A percentile compares a stretch with the other conserved stretches of the same genome.
These are phyloP conservation scores for Alternaria atra DNA, from an alignment of 2,329 filamentous ascomycete species.

Conservation along the genomic window DNA sequence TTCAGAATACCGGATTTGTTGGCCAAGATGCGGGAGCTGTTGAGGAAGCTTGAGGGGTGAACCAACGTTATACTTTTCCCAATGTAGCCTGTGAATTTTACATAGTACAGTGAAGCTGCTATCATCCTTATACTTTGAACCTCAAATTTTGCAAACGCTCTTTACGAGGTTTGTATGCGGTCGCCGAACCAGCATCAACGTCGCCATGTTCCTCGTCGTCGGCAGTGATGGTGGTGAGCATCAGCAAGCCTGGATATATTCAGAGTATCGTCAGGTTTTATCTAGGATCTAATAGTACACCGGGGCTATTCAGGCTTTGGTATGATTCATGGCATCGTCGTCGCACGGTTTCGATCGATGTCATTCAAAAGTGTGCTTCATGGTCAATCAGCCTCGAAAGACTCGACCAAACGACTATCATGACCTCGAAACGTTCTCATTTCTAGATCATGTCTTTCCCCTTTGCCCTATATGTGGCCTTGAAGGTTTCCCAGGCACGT, in stretches of 20 bases:
- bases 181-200: not conserved
- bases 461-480: too few species aligned
- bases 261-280: not conserved
- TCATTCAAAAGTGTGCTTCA: not conserved
- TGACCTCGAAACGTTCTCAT: not conserved
- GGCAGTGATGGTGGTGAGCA: not conserved
- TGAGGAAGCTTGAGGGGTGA: slow-evolving; percentile 22
- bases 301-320: too few species aligned
- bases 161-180: too few species aligned
- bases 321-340: not conserved
- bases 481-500: not conserved
- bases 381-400: not conserved
- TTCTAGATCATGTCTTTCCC: not conserved
- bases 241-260: not conserved
- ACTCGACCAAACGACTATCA: not conserved
- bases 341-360: not conserved
- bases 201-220: too few species aligned
- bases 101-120: not conserved
- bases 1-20: slow-evolving; percentile 46
- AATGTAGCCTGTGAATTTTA: not conserved
- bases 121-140: not conserved
- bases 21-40: slow-evolving; percentile 34
- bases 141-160: too few species aligned
- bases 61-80: not conserved
- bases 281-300: not conserved